These are phyloP conservation scores for Thelonectria olida DNA, from an alignment of 2,329 filamentous ascomycete species.

Conservation along the genomic window DNA sequence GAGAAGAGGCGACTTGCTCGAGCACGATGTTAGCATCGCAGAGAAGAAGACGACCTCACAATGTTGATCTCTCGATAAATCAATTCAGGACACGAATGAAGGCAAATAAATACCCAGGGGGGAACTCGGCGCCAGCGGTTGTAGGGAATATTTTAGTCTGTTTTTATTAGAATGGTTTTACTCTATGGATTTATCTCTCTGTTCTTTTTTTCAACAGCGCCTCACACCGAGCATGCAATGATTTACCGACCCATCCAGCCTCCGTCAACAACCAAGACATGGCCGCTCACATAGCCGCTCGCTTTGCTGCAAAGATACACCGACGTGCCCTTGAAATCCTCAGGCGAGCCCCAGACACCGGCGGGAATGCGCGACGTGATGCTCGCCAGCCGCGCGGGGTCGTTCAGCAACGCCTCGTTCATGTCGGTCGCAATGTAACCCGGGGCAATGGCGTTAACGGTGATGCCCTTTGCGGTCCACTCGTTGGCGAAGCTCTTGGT, in stretches of 20 bases:
- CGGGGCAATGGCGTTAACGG: constrained; percentile 88
- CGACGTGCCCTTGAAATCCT: constrained; percentile 87
- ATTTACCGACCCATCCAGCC: constrained; percentile 87
- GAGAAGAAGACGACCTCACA: not conserved
- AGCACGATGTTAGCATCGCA: constrained; percentile 26
- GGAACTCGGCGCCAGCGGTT: not conserved
- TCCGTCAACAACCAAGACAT: constrained; percentile 85
- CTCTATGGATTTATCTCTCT: constrained; percentile 1
- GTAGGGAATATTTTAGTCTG: not conserved
- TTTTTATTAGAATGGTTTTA: not conserved
- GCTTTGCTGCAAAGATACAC: constrained; percentile 81
- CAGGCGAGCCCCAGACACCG: constrained; percentile 82
- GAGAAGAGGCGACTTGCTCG: constrained; percentile 37
- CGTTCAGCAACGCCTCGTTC: constrained; percentile 83
- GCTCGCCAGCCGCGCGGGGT: constrained; percentile 73
- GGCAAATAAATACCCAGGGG: not conserved
- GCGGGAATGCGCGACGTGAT: constrained; percentile 86
- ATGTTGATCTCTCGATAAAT: too few relatives aligned
- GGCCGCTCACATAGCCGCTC: constrained; percentile 84
- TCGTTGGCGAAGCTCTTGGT: constrained; percentile 89
- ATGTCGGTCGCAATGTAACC: constrained; percentile 95
- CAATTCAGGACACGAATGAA: not conserved
- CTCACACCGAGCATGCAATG: not conserved
- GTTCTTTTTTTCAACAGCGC: constrained; percentile 4
- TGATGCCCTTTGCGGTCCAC: constrained; percentile 82